These are phyloP conservation scores for Apophysomyces sp. DNA, from an alignment of 371 early-diverging fungal genomes.

Conservation along the genomic window DNA sequence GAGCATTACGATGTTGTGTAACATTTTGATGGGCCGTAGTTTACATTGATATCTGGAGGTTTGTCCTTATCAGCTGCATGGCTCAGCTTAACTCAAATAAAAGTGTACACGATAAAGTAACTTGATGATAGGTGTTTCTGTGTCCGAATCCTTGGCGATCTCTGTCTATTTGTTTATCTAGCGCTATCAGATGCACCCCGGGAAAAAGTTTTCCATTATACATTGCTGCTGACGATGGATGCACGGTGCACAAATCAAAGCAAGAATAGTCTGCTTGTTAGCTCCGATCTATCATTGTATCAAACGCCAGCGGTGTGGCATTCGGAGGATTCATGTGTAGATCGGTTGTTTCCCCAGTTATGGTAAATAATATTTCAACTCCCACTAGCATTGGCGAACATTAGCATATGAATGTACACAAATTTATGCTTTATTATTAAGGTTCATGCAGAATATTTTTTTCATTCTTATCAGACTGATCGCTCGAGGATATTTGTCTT, in stretches of 20 bases:
- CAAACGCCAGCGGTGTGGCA: too few relatives aligned
- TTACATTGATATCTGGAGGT: background rate
- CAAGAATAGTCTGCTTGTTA: too few relatives aligned
- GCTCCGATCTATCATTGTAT: too few relatives aligned
- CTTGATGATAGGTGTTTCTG: background rate
- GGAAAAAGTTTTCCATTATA: constrained; percentile 2
- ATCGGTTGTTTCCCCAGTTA: too few relatives aligned
- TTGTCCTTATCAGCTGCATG: background rate
- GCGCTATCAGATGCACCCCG: background rate
- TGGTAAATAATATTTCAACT: too few relatives aligned
- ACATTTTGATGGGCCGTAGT: background rate
- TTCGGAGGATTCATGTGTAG: background rate
- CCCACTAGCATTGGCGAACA: too few relatives aligned
- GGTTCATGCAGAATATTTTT: background rate
- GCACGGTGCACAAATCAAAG: too few relatives aligned
- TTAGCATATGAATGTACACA: background rate
- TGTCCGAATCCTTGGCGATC: background rate
- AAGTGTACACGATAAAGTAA: background rate
- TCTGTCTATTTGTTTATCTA: background rate
- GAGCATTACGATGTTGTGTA: background rate
- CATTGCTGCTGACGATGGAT: too few relatives aligned
- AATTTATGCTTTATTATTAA: background rate
- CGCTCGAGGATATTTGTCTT: background rate
- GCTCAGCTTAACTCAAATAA: background rate
- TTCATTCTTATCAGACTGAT: background rate